Base-by-base conservation (phyloP, 23 red algal genomes). In the Gracilaria domingensis region DNA sequence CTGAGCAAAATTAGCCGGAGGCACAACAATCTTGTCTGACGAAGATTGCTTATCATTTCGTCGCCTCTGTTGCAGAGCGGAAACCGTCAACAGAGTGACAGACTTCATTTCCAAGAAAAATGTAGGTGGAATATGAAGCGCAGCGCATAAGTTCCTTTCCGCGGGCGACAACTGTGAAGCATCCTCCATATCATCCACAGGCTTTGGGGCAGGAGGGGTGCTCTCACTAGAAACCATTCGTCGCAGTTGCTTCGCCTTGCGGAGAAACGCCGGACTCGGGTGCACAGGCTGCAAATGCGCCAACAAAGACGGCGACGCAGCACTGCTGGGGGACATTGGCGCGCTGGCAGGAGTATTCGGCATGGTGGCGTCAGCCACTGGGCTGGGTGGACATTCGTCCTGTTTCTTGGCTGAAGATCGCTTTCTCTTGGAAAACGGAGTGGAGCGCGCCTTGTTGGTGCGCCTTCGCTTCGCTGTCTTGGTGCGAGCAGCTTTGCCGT, bases 51-150 rank as follows among this genome's bases (percentile, higher is more conserved):
- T 77, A 11, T 45, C 72, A 17, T 50, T 77, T 25, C 72, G 72
- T 49, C 72, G 72, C 45, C 21, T 45, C 72, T 49, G 38, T 50
- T 77, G 72, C 8, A 25, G 21, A 8, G 64, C 64, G 18, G 40
- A 0, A 11, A 77, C 72, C 0, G 72, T 77, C 11, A 51, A 50
- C 8, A 51, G 45, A 0, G 45, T 77, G 23, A 77, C 39, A 28
- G 72, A 49, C 45, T 77, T 77, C 72, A 77, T 77, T 20, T 77
- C 72, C 72, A 77, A 50, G 72, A 77, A 77, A 30, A 49, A 45
- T 4, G 40, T 77, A 25, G 72, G 72, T 1, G 72, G 40, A 51
- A 77, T 77, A 37, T 77, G 72, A 25, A 77, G 72, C 1, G n/a
- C 72, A 23, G 72, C 72, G 25, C 72, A 77, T 35, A 77, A 51